These are phyloP conservation scores for Glycine soja DNA, from an alignment of 306 rosid species.

Conservation along the genomic window DNA sequence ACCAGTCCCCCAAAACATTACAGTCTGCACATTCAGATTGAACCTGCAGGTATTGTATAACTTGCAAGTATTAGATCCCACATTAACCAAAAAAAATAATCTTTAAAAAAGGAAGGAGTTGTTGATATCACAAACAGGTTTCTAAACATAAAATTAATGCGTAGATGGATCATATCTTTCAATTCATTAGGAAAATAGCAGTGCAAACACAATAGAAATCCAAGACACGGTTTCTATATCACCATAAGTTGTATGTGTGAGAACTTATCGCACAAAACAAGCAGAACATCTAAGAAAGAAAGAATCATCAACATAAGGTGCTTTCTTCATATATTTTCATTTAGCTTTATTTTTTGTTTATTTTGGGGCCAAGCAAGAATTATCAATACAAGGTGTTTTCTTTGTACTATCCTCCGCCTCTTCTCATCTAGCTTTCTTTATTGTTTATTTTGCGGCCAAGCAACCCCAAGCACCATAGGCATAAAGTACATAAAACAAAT, in stretches of 20 bases:
- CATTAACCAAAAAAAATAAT: background rate
- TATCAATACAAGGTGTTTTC: too few species aligned
- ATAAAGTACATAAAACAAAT: too few species aligned
- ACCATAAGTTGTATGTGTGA: background rate
- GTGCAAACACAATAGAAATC: constrained; percentile 19
- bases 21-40: constrained; percentile 39
- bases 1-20: constrained; percentile 20
- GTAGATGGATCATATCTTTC: constrained; percentile 21
- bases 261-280: constrained; percentile 33
- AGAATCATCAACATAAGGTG: constrained; percentile 4
- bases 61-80: constrained; percentile 41
- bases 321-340: background rate
- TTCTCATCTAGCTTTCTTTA: too few species aligned
- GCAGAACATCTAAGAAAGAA: constrained; percentile 9
- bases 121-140: constrained; percentile 29
- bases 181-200: constrained; percentile 8
- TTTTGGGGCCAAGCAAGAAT: constrained; percentile 13
- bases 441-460: too few species aligned
- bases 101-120: constrained; percentile 1
- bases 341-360: background rate
- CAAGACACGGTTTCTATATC: background rate
- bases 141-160: constrained; percentile 30
- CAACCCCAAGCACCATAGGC: too few species aligned
- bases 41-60: constrained; percentile 50
- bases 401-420: too few species aligned